Conservation (phyloP, 768 basidiomycete species). For the Cantharellus cinnabarinus region DNA sequence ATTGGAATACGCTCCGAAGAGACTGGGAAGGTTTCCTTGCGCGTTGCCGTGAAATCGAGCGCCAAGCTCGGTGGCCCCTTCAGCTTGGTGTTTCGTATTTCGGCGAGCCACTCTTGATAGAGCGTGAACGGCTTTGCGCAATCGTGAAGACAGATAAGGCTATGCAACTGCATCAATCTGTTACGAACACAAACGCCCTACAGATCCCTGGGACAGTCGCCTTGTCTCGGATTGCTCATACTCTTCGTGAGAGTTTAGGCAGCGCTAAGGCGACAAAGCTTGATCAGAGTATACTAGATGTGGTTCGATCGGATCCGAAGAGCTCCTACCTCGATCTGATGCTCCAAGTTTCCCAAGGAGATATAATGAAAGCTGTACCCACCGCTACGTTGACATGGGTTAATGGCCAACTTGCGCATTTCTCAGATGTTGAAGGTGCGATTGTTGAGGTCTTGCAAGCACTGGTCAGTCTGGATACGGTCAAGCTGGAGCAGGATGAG, state of each 20-base stretch:
- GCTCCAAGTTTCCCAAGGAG: constrained; percentile 2
- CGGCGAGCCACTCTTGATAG: constrained; percentile 35
- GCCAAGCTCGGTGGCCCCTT: constrained; percentile 64
- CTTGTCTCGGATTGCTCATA: neutral
- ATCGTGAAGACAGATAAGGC: constrained; percentile 48
- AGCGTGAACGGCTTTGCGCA: constrained; percentile 55
- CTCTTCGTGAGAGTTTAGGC: neutral
- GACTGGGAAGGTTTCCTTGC: constrained; percentile 96
- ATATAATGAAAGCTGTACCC: constrained; percentile 41
- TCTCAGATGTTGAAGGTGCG: constrained; percentile 27
- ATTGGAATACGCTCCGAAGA: constrained; percentile 66
- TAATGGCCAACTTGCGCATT: constrained; percentile 28
- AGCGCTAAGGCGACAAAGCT: neutral
- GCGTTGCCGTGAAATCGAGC: constrained; percentile 76
- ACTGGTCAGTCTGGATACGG: constrained; percentile 15
- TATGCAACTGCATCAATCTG: constrained; percentile 22
- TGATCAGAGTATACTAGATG: constrained; percentile 25
- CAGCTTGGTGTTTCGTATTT: constrained; percentile 29
- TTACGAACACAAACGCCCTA: neutral
- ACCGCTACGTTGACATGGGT: constrained; percentile 25
- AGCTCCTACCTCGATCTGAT: constrained; percentile 48
- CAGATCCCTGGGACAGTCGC: neutral
- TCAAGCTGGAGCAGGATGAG: constrained; percentile 53
- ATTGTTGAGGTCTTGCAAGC: neutral
- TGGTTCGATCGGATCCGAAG: constrained; percentile 55